Conservation (phyloP, 2,329 filamentous ascomycete genomes). For the Didymella glomerata region DNA sequence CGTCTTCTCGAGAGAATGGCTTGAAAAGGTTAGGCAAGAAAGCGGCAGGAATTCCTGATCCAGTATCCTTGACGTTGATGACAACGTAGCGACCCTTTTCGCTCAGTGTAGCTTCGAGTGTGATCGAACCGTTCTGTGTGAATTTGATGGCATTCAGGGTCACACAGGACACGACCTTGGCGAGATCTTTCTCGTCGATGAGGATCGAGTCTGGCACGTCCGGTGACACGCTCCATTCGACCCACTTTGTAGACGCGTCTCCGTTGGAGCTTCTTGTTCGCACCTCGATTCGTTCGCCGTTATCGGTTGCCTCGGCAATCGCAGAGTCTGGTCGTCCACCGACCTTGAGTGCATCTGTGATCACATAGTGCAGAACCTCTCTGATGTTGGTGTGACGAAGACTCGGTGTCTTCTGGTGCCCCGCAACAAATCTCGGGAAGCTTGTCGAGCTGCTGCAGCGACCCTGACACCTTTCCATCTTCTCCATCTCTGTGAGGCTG, state of each 20-base stretch:
- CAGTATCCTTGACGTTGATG: conserved; percentile 71
- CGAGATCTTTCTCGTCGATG: conserved; percentile 69
- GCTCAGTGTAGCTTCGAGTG: conserved; percentile 63
- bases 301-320: conserved; percentile 56
- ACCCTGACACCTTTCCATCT: conserved; percentile 28
- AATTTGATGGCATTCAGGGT: conserved; percentile 76
- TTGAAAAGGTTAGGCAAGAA: conserved; percentile 74
- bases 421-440: conserved; percentile 47
- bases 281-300: conserved; percentile 61
- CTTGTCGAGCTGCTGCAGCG: conserved; percentile 40
- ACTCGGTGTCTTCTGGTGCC: conserved; percentile 56
- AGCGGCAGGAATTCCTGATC: conserved; percentile 71
- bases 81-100: conserved; percentile 63
- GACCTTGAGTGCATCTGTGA: conserved; percentile 62
- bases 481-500: conserved; percentile 25
- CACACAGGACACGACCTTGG: conserved; percentile 70
- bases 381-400: conserved; percentile 58
- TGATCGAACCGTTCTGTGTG: conserved; percentile 70
- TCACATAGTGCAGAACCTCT: conserved; percentile 61
- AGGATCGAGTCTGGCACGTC: conserved; percentile 63
- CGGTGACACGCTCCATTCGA: conserved; percentile 61
- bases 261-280: conserved; percentile 55
- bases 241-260: conserved; percentile 56
- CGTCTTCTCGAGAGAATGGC: conserved; percentile 73
- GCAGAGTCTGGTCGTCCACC: conserved; percentile 63